Conservation (phyloP, 2,329 filamentous ascomycete species). For the Aspergillus fructus region DNA sequence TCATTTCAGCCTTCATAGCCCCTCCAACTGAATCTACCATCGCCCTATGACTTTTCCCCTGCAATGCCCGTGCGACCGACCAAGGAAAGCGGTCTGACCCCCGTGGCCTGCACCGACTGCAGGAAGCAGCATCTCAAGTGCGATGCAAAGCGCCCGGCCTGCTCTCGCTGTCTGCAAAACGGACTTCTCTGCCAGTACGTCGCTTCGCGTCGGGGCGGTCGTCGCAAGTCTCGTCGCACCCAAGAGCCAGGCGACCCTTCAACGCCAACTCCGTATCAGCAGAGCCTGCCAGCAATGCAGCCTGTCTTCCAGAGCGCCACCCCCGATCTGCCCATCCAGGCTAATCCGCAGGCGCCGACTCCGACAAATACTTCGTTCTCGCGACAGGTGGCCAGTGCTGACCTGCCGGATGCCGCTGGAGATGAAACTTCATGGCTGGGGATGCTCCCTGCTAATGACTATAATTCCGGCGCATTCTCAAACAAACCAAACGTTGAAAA, state of each 20-base stretch:
- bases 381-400: not conserved
- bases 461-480: not conserved
- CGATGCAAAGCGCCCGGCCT: constrained; percentile 63
- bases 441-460: not conserved
- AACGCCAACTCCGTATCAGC: not conserved
- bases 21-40: not conserved
- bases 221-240: constrained; percentile 33
- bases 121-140: constrained; percentile 69
- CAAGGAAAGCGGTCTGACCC: constrained; percentile 25
- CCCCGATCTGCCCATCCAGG: not conserved
- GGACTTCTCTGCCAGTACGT: constrained; percentile 66
- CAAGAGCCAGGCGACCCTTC: not conserved
- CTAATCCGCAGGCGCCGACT: not conserved
- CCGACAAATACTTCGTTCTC: not conserved
- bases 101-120: constrained; percentile 47
- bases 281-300: not conserved
- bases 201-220: constrained; percentile 64
- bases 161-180: constrained; percentile 61
- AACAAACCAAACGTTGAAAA: not conserved
- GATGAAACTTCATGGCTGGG: not conserved
- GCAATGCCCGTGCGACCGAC: constrained; percentile 10
- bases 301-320: not conserved
- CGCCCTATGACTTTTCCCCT: not conserved
- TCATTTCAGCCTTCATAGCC: too few species aligned
- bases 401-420: not conserved